These are phyloP conservation scores for Penicillium sp. DNA, from an alignment of 2,329 filamentous ascomycete species.

Conservation along the genomic window DNA sequence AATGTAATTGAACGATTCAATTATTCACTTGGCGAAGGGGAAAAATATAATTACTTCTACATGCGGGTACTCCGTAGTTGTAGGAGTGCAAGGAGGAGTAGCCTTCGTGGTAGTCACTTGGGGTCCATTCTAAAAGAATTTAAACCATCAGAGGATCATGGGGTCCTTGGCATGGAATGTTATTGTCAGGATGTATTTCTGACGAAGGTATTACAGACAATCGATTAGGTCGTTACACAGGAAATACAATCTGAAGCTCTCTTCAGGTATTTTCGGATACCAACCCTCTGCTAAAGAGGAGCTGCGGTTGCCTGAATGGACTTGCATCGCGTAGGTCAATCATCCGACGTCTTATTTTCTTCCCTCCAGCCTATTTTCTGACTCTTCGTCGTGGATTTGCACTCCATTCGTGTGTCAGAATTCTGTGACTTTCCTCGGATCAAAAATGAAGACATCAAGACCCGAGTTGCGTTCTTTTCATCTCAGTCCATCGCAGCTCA, in stretches of 20 bases:
- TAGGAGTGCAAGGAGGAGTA: neutral
- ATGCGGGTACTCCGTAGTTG: no score
- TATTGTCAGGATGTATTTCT: neutral
- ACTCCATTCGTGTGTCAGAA: neutral
- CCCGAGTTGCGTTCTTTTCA: conserved; percentile 9
- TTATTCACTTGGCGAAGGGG: no score
- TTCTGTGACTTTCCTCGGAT: neutral
- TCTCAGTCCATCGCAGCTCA: conserved; percentile 7
- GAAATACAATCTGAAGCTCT: neutral
- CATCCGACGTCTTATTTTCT: neutral
- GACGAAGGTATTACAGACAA: neutral
- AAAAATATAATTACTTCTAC: no score
- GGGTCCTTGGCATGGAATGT: neutral
- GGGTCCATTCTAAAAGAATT: neutral
- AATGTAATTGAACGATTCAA: no score
- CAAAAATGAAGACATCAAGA: conserved; percentile 5
- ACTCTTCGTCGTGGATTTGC: neutral
- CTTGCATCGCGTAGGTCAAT: neutral
- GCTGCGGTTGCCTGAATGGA: neutral
- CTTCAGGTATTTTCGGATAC: neutral
- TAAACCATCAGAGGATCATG: neutral
- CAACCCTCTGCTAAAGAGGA: no score
- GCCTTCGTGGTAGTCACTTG: neutral
- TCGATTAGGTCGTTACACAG: neutral
- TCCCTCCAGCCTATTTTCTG: neutral